Base-by-base conservation (phyloP, 805 yeast genomes). In the Candida ipomoeae region DNA sequence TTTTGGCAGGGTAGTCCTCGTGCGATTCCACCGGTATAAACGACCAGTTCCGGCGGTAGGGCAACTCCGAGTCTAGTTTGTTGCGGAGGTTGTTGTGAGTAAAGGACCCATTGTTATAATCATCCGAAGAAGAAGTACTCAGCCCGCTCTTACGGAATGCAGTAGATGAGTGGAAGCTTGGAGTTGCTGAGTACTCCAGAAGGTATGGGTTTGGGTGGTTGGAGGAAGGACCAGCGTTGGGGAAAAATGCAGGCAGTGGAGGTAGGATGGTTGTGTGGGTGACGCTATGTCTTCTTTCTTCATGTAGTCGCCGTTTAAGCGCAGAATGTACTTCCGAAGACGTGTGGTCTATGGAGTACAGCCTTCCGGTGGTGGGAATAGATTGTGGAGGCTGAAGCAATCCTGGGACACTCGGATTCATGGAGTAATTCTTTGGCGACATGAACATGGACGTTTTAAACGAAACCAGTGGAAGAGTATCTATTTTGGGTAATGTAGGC, bases 381-480 rank as follows among this genome's bases (percentile, higher is more conserved):
- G 43, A 11, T 6, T 26, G 43, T 8, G 33, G 43, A 15, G 43
- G 34, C 21, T 40, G 43, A 14, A 15, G 43, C 14, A 26, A 18
- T 10, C 45, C 37, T 4, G 38, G 14, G 6, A 23, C 32, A 21
- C 10, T n/a, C 7, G 17, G 31, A n/a, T 42, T 33, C n/a, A 13
- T 21, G 18, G 45, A 42, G 14, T 42, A 10, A 11, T n/a, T 42
- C 14, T 29, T 29, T 8, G 45, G 26, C 13, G 45, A 17, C 45
- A 34, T 35, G 53, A 73, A 73, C 67, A 73, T 73, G 4, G 73
- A 65, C 2, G 77, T 72, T 48, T 73, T 73, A 62, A 73, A 73
- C 11, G 75, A 63, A 29, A 73, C 68, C 46, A 62, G 65, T 6
- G 73, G 70, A 46, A 63, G 60, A 44, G 55, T 58, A 13, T 51